These are phyloP conservation scores for Anthoceros angustus DNA, from an alignment of 225 moss, liverwort and hornwort species.

Conservation along the genomic window DNA sequence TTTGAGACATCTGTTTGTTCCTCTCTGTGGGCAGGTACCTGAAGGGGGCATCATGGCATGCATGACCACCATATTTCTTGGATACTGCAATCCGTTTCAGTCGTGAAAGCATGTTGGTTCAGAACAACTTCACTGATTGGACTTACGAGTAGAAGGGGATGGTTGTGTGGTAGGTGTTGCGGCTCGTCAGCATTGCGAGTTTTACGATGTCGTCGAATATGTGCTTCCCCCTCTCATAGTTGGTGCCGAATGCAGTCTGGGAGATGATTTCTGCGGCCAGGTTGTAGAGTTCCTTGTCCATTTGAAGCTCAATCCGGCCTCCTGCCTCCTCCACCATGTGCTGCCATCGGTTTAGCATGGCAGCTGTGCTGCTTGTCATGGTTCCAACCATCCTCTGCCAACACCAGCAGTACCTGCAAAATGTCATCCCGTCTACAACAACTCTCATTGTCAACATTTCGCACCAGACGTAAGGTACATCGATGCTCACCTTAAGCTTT, in stretches of 20 bases:
- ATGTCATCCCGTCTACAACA: too few species aligned
- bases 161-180: background rate
- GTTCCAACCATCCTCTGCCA: conserved; percentile 26
- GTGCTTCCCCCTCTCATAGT: conserved; percentile 19
- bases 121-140: background rate
- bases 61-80: too few species aligned
- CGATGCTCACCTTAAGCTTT: background rate
- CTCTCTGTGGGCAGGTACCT: background rate
- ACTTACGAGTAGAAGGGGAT: background rate
- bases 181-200: background rate
- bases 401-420: too few species aligned
- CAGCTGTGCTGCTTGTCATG: conserved; percentile 14
- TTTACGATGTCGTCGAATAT: conserved; percentile 4
- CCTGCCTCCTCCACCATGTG: conserved; percentile 13
- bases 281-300: conserved; percentile 10
- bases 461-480: too few species aligned
- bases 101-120: too few species aligned
- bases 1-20: background rate
- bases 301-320: conserved; percentile 15
- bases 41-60: background rate
- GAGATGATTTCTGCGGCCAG: conserved; percentile 21
- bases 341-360: conserved; percentile 19
- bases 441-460: too few species aligned
- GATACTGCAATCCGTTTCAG: too few species aligned
- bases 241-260: conserved; percentile 24